Evolutionary conservation across 2,329 filamentous ascomycete genomes (phyloP), one percentile per base, ranked within the genome.

Genomic region (Neofusicoccum ribis): DNA sequence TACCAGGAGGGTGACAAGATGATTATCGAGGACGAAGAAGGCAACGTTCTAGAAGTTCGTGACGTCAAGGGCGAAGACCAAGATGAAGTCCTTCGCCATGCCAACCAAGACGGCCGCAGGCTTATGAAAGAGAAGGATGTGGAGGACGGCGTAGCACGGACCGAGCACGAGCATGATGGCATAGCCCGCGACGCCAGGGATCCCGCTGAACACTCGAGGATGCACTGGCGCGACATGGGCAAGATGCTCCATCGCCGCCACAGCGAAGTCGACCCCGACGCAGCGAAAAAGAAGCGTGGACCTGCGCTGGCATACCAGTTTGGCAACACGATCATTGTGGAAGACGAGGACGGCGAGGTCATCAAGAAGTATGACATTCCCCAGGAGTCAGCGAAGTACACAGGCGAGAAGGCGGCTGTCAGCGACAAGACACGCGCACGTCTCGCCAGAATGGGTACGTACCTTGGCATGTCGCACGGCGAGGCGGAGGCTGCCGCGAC

Each of bases 261-360:
- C 39, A 74, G 80, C 69, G 73, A 84, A 72, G 74, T 74, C 51
- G 69, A 79, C 47, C 71, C 73, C 9, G 67, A 72, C 5, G 71
- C 70, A 47, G 70, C 74, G 39, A 70, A 74, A 60, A 78, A 77
- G 44, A 80, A 83, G 43, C 83, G 86, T 69, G 90, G 90, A 64
- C 90, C 91, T 12, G 92, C 92, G n/a, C 83, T 89, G 54, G 91
- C 91, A 5, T 96, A 93, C 74, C 91, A 93, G 69, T 94, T 92
- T 72, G 92, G 92, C 68, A 93, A 92, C 74, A 93, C 91, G 81
- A 92, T 96, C 69, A 94, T 96, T 73, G 90, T 96, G 15, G 91
- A 96, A 78, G 91, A 96, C 68, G 90, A 91, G 75, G 89, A 93
- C 70, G 91, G 91, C 49, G 92, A 96, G 74, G 92, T 96, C 37